Conservation (phyloP, 2,329 filamentous ascomycete species). For the Aspergillus candidus region DNA sequence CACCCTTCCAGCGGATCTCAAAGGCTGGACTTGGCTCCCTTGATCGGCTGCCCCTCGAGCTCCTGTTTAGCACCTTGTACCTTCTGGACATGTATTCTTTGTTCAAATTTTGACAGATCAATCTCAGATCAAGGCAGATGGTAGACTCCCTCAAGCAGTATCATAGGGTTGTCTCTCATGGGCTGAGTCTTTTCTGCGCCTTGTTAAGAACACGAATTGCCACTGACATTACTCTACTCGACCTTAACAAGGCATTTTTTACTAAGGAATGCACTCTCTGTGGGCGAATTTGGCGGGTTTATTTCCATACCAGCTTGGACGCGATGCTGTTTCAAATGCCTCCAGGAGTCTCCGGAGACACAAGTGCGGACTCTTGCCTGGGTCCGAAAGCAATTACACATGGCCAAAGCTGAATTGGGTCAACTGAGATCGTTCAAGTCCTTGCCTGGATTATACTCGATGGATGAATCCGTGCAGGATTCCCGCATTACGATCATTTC, state of each 20-base stretch:
- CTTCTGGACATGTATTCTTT: too few species aligned
- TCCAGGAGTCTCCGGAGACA: slow-evolving; percentile 7
- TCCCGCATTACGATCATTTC: slow-evolving; percentile 10
- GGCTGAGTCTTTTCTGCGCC: slow-evolving; percentile 12
- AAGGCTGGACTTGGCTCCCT: too few species aligned
- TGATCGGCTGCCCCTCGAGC: too few species aligned
- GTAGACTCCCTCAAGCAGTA: slow-evolving; percentile 13
- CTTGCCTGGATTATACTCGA: slow-evolving; percentile 12
- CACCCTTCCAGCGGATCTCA: too few species aligned
- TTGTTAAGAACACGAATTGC: slow-evolving; percentile 13
- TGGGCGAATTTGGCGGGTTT: too few species aligned
- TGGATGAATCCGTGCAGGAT: slow-evolving; percentile 9
- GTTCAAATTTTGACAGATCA: slow-evolving; percentile 10
- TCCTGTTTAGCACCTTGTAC: too few species aligned
- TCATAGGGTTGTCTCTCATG: slow-evolving; percentile 8
- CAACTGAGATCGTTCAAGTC: slow-evolving; percentile 10
- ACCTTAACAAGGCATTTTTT: slow-evolving; percentile 11
- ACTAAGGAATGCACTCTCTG: slow-evolving; percentile 2
- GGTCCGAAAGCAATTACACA: slow-evolving; percentile 8
- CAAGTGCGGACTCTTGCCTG: slow-evolving; percentile 10
- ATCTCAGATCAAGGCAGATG: slow-evolving; percentile 8
- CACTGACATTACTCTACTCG: slow-evolving; percentile 7
- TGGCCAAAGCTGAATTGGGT: slow-evolving; percentile 5
- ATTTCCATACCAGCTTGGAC: too few species aligned
- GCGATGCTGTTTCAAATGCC: slow-evolving; percentile 9